These are phyloP conservation scores for Quercus agrifolia DNA, from an alignment of 306 rosid species.

Conservation along the genomic window DNA sequence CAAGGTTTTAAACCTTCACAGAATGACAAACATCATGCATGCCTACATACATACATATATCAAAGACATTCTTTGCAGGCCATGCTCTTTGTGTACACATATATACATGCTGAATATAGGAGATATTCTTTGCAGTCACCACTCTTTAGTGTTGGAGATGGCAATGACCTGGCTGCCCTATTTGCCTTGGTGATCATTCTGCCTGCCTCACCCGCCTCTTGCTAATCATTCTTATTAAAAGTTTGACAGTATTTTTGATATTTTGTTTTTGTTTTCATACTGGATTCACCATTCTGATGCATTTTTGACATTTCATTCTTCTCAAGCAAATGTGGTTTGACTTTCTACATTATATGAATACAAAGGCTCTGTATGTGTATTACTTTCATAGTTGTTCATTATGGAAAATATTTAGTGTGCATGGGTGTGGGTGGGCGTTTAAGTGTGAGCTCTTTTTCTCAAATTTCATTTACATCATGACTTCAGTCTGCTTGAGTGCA, in stretches of 20 bases:
- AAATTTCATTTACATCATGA: slow-evolving; percentile 20
- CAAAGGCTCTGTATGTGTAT: background rate
- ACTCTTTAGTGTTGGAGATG: background rate
- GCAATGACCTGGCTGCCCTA: background rate
- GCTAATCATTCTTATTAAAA: background rate
- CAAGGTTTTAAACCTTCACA: slow-evolving; percentile 55
- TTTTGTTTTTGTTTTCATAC: slow-evolving; percentile 14
- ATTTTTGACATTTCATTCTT: background rate
- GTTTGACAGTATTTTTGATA: background rate
- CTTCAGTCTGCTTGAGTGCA: slow-evolving; percentile 35
- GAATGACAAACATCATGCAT: too few species aligned
- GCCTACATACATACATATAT: too few species aligned
- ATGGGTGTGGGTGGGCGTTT: slow-evolving; percentile 5
- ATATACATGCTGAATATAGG: background rate
- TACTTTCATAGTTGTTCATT: slow-evolving; percentile 8
- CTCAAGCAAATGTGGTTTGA: slow-evolving; percentile 8
- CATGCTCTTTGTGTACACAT: background rate
- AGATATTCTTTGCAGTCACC: background rate
- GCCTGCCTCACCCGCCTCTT: background rate
- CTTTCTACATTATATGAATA: slow-evolving; percentile 8
- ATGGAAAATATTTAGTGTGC: slow-evolving; percentile 12
- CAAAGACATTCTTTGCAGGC: background rate
- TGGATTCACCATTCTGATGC: background rate
- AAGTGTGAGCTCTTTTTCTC: background rate
- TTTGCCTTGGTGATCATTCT: background rate